phyloP scores from a whole-genome alignment of 2,329 filamentous ascomycete genomes.

The Clathrospora elynae region DNA sequence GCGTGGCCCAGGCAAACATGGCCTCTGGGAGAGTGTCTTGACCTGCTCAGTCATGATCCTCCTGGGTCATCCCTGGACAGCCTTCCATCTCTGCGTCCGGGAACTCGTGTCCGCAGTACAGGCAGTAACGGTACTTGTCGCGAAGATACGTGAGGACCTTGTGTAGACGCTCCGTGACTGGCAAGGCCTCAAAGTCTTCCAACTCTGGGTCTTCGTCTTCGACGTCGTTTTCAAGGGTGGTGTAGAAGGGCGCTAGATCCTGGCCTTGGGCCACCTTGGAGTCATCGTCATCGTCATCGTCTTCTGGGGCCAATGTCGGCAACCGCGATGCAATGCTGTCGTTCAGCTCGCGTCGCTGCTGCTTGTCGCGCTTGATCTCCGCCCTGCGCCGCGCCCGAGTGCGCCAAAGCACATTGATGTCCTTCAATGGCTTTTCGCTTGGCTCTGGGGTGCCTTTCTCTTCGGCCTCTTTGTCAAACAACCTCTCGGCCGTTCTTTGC shows the following conservation, averaged over 20 bases:
- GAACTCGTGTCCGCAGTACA: slow-evolving; percentile 93
- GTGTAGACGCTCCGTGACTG: slow-evolving; percentile 67
- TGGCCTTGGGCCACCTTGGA: slow-evolving; percentile 72
- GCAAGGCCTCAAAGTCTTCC: slow-evolving; percentile 75
- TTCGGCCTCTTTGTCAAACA: slow-evolving; percentile 58
- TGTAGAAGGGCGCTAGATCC: slow-evolving; percentile 54
- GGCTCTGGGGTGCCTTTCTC: slow-evolving; percentile 28
- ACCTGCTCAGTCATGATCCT: slow-evolving; percentile 69
- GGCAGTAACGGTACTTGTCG: slow-evolving; percentile 78
- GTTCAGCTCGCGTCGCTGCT: slow-evolving; percentile 36
- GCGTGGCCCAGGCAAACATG: background rate
- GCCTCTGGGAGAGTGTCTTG: no score
- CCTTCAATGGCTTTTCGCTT: slow-evolving; percentile 61
- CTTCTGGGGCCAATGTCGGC: slow-evolving; percentile 64
- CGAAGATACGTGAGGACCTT: slow-evolving; percentile 73
- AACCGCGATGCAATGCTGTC: slow-evolving; percentile 54
- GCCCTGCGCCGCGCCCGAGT: slow-evolving; percentile 72
- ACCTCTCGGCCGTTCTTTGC: slow-evolving; percentile 79
- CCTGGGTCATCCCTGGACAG: slow-evolving; percentile 85
- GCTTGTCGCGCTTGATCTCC: slow-evolving; percentile 68
- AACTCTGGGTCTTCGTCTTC: slow-evolving; percentile 83
- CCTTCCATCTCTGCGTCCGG: slow-evolving; percentile 76
- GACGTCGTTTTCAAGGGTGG: slow-evolving; percentile 66
- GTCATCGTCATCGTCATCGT: slow-evolving; percentile 74
- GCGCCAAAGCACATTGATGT: slow-evolving; percentile 79